Evolutionary conservation across 441 rosid genomes (phyloP).

Genomic region (Populus trichocarpa): DNA sequence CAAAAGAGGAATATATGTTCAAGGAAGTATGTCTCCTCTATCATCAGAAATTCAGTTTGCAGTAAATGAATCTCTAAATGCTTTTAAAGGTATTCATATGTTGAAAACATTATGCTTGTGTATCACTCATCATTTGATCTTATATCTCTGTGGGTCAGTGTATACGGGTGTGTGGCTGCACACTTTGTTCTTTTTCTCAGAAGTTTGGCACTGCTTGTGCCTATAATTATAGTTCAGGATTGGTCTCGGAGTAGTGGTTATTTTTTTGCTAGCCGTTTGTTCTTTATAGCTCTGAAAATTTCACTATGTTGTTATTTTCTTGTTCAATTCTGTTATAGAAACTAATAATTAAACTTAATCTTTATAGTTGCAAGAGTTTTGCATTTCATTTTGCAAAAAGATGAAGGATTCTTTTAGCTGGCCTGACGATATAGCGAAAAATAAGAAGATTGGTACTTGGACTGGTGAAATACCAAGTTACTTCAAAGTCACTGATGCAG

Average conservation of each 20-base stretch:
- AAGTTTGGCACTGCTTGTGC: neutral
- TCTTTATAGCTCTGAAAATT: neutral
- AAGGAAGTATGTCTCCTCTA: conserved; percentile 25
- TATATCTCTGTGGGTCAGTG: neutral
- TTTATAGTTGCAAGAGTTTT: conserved; percentile 51
- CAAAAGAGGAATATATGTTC: conserved; percentile 34
- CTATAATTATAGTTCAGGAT: neutral
- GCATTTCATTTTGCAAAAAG: conserved; percentile 42
- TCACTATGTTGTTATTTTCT: conserved; percentile 1
- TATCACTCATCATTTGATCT: neutral
- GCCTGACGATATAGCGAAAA: conserved; percentile 46
- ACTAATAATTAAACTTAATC: conserved; percentile 18
- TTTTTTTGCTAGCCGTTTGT: neutral
- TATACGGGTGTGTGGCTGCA: neutral
- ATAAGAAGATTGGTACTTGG: conserved; percentile 48
- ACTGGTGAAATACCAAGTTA: conserved; percentile 63
- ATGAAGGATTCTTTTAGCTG: conserved; percentile 57
- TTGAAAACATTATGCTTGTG: conserved; percentile 1
- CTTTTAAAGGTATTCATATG: conserved; percentile 46
- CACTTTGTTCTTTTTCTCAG: neutral
- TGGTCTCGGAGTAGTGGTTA: neutral
- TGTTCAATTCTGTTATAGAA: neutral
- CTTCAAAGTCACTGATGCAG: conserved; percentile 38
- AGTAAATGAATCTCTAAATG: conserved; percentile 37
- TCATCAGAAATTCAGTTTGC: conserved; percentile 38